A percentile compares a stretch with the other conserved stretches of the same genome.
Conservation (phyloP, 768 basidiomycete species). For the Cyclocybe cylindracea region DNA sequence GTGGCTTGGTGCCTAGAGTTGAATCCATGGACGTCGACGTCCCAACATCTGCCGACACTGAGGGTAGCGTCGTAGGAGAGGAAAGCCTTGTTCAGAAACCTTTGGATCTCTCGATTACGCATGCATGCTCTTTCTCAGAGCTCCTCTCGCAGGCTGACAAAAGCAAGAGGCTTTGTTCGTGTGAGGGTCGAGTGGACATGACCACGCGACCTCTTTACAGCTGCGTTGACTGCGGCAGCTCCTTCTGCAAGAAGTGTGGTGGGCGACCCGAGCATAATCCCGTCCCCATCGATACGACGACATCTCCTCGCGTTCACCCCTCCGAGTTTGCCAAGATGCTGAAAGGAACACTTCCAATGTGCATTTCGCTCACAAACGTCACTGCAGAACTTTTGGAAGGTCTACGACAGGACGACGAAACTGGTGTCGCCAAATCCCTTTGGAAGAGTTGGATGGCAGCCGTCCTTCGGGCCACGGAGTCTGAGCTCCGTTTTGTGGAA, state of each 20-base stretch:
- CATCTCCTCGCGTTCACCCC: conserved; percentile 66
- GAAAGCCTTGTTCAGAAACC: conserved; percentile 62
- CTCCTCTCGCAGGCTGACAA: conserved; percentile 65
- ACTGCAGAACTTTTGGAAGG: conserved; percentile 51
- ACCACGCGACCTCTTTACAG: conserved; percentile 64
- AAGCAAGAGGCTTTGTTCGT: conserved; percentile 83
- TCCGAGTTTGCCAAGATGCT: conserved; percentile 73
- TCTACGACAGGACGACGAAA: conserved; percentile 40
- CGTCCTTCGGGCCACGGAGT: conserved; percentile 55
- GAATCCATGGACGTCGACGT: conserved; percentile 52
- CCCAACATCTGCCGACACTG: conserved; percentile 13
- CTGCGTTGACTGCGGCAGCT: conserved; percentile 76
- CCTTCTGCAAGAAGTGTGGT: conserved; percentile 84
- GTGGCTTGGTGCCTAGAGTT: conserved; percentile 28
- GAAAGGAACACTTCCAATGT: conserved; percentile 87
- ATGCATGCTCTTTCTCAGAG: conserved; percentile 45
- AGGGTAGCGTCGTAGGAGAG: conserved; percentile 69
- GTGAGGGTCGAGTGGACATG: conserved; percentile 85
- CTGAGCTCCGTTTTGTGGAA: conserved; percentile 80
- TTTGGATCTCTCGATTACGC: conserved; percentile 66
- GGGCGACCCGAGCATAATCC: conserved; percentile 90
- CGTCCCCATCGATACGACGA: conserved; percentile 48
- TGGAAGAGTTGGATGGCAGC: conserved; percentile 75
- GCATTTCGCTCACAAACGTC: conserved; percentile 57
- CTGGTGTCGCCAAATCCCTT: conserved; percentile 49